Evolutionary conservation across 331 rosid species (phyloP), one percentile per base, ranked within the genome.

Genomic region (Malus hybrid): DNA sequence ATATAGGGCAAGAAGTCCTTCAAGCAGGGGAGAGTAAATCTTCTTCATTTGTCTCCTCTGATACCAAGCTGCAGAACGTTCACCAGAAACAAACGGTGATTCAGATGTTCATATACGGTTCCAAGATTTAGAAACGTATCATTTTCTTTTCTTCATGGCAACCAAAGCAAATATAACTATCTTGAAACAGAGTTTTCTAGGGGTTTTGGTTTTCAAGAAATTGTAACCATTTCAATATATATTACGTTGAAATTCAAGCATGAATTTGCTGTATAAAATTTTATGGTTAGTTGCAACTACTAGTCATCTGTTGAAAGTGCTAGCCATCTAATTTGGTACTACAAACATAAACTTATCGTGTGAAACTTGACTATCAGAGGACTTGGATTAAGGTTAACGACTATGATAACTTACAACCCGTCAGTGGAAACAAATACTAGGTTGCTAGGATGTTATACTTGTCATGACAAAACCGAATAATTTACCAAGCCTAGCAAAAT

Each of bases 1-100:
- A 85, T 94, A 94, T 78, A 94, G 99, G 33, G 97, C 99, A 24
- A 94, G 80, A 29, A 92, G 86, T 71, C 97, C 99, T 87, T 94
- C 99, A 36, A 94, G 90, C 54, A 94, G 93, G 5, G 99, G 99
- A 29, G 99, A 94, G 76, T 94, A 94, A 28, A 94, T 94, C 78
- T 92, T 94, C 86, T 56, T 92, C 96, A 94, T 90, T 83, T 94
- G 93, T 78, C 97, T 82, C 76, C 88, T 91, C 86, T 90, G 87
- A 55, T 94, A 88, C 99, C 99, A 94, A 22, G 97, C 99, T 94
- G 96, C 87, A 88, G 18, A 68, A 36, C 28, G 15, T 69, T 71
- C 67, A 78, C 74, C 80, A 18, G 55, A 78, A 80, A 71, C 14
- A 69, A 46, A 83, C 3, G 39, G 19, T 76, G 65, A 73, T 18